phyloP scores from a whole-genome alignment of 1,139 yeast genomes.

The Scheffersomyces lignicola region DNA sequence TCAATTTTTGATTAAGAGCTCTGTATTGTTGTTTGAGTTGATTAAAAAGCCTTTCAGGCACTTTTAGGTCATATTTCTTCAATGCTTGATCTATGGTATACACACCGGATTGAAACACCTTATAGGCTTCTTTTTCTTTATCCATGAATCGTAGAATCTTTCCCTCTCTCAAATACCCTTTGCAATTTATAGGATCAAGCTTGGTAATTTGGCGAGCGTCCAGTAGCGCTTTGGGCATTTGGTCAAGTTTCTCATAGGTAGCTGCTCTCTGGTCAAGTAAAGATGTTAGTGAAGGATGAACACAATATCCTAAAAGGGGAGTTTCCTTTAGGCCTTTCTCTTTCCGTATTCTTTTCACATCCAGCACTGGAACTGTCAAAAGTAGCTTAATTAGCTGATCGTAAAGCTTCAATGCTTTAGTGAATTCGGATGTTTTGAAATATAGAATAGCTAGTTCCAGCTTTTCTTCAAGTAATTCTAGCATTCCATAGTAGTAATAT shows the following conservation, averaged over 20 bases:
- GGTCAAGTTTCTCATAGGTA: constrained; percentile 51
- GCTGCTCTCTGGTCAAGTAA: constrained; percentile 58
- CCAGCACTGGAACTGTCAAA: constrained; percentile 13
- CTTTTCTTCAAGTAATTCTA: constrained; percentile 28
- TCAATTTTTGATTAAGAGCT: constrained; percentile 21
- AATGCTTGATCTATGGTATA: constrained; percentile 29
- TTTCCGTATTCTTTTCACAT: constrained; percentile 20
- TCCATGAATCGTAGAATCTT: constrained; percentile 38
- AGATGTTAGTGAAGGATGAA: constrained; percentile 22
- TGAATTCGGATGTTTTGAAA: constrained; percentile 30
- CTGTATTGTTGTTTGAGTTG: constrained; percentile 26
- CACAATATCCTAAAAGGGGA: constrained; percentile 29
- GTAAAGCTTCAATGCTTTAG: constrained; percentile 28
- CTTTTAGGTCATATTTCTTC: constrained; percentile 19
- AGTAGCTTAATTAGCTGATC: constrained; percentile 19
- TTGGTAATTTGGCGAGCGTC: constrained; percentile 46
- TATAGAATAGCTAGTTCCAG: constrained; percentile 30
- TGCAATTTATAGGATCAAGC: constrained; percentile 56
- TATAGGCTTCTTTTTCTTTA: constrained; percentile 42
- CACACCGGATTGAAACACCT: constrained; percentile 43
- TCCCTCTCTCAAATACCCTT: constrained; percentile 58
- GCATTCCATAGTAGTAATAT: constrained; percentile 1
- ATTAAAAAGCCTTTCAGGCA: constrained; percentile 28
- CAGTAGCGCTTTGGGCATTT: constrained; percentile 37
- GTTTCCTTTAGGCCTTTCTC: constrained; percentile 18